Percentiles rank a stretch among this genome's conserved stretches.
These are phyloP conservation scores for Asparagopsis taxiformis DNA, from an alignment of 31 red algal species.

Conservation along the genomic window DNA sequence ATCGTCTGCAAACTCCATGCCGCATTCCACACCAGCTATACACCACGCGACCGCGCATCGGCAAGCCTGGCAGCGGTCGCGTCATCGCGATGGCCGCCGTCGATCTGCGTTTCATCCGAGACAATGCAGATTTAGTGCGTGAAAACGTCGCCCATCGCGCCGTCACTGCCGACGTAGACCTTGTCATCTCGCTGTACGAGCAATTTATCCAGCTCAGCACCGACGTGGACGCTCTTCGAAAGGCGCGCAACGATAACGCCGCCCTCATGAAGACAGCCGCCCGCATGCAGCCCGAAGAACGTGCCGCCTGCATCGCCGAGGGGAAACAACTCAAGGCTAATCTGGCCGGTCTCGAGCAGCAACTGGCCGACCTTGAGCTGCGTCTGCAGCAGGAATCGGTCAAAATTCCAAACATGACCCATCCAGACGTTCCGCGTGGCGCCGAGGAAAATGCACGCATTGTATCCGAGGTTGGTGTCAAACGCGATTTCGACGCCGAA, in stretches of 20 bases:
- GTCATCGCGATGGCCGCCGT: constrained; percentile 42
- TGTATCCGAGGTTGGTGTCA: constrained; percentile 28
- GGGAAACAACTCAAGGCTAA: constrained; percentile 79
- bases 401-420: constrained; percentile 91
- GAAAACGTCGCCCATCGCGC: constrained; percentile 70
- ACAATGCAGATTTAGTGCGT: constrained; percentile 52
- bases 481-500: constrained; percentile 36
- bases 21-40: background rate
- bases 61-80: constrained; percentile 46
- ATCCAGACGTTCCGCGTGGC: constrained; percentile 84
- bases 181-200: constrained; percentile 74
- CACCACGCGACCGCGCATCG: background rate
- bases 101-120: constrained; percentile 62
- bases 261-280: constrained; percentile 70
- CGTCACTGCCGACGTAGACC: constrained; percentile 73
- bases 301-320: constrained; percentile 46
- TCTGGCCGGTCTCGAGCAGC: constrained; percentile 47
- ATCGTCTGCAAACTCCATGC: background rate
- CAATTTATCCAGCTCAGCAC: constrained; percentile 30
- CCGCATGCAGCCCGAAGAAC: constrained; percentile 56
- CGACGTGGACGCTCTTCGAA: constrained; percentile 43
- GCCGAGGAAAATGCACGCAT: constrained; percentile 67
- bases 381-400: constrained; percentile 43
- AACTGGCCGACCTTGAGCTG: constrained; percentile 51
- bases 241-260: constrained; percentile 77